Conservation (phyloP, 1,284 basidiomycete species). For the Cutaneotrichosporon sp. region DNA sequence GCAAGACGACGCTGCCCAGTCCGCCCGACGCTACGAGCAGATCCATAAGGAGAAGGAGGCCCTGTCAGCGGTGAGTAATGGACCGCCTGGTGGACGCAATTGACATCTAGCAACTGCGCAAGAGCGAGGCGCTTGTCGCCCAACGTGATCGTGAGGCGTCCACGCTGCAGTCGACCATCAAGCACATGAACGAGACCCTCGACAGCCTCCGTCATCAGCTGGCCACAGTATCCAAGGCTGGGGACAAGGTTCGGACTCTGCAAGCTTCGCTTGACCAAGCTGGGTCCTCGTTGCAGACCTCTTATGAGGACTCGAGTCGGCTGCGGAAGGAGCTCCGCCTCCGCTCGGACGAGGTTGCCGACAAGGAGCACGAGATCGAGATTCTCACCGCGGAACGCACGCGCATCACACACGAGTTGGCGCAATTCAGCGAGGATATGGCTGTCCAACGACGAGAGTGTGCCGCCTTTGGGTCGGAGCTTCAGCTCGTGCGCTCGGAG, state of each 20-base stretch:
- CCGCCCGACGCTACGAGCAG: background rate
- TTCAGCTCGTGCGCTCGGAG: conserved; percentile 60
- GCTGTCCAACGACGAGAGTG: conserved; percentile 58
- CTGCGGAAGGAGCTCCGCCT: conserved; percentile 24
- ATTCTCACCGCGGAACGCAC: conserved; percentile 23
- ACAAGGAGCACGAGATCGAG: conserved; percentile 24
- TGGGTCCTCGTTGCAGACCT: conserved; percentile 18
- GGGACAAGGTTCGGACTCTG: background rate
- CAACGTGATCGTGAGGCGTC: conserved; percentile 3
- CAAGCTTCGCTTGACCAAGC: background rate
- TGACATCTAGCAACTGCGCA: conserved; percentile 11
- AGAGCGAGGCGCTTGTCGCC: background rate
- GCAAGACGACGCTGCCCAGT: conserved; percentile 3
- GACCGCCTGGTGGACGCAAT: background rate
- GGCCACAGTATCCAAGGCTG: background rate
- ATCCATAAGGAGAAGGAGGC: conserved; percentile 13
- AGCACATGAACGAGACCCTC: background rate
- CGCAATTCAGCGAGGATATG: conserved; percentile 42
- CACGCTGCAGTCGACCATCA: background rate
- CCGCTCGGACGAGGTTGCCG: conserved; percentile 20
- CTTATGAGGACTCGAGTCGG: conserved; percentile 12
- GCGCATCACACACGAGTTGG: conserved; percentile 30
- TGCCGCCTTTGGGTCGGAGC: conserved; percentile 56
- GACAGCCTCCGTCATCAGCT: background rate
- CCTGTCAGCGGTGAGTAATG: conserved; percentile 6